Conservation (phyloP, 139 green algal genomes). For the Closterium sp. region DNA sequence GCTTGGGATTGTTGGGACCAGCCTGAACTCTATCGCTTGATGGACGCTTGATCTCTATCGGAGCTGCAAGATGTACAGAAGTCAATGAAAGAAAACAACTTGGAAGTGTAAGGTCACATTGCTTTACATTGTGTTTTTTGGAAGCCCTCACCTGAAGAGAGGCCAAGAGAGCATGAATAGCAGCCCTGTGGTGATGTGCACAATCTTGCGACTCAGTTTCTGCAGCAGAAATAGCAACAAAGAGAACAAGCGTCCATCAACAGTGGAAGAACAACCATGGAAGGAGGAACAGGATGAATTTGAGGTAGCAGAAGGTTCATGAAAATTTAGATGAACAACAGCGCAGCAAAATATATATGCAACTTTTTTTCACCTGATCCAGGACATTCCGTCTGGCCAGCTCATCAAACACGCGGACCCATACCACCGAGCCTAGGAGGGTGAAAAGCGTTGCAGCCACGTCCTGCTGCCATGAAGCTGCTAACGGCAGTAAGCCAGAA, state of each 20-base stretch:
- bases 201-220: constrained; percentile 88
- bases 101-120: too few relatives aligned
- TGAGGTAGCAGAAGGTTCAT: not conserved
- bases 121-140: too few relatives aligned
- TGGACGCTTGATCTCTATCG: too few relatives aligned
- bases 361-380: constrained; percentile 29
- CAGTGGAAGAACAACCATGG: not conserved
- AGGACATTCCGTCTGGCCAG: constrained; percentile 14
- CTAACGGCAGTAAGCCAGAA: not conserved
- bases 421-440: constrained; percentile 14
- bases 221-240: constrained; percentile 11
- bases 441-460: not conserved
- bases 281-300: not conserved
- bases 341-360: not conserved
- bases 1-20: not conserved
- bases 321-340: not conserved
- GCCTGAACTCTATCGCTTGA: too few relatives aligned
- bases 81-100: not conserved
- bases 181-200: constrained; percentile 86
- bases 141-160: constrained; percentile 74
- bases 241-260: not conserved
- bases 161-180: constrained; percentile 83
- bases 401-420: constrained; percentile 44
- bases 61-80: not conserved
- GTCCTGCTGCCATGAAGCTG: constrained; percentile 7